Percentiles rank a stretch among this genome's conserved stretches.
phyloP scores from a whole-genome alignment of 192 early-diverging fungal species.

The Backusella tarrabulga region DNA sequence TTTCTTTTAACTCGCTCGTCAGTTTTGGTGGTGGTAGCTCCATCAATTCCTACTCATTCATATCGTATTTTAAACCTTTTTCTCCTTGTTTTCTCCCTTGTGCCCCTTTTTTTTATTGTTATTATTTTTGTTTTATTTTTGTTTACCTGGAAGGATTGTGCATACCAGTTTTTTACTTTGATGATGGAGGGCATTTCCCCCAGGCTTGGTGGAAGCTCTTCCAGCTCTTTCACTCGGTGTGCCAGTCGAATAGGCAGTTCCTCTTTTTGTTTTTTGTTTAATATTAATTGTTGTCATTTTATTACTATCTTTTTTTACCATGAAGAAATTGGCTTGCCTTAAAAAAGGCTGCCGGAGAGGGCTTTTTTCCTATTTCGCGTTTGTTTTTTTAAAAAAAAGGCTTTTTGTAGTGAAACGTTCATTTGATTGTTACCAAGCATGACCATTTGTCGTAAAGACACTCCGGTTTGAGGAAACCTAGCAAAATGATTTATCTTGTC shows the following conservation, averaged over 20 bases:
- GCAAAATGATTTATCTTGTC: conserved; percentile 80
- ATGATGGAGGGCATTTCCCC: conserved; percentile 88
- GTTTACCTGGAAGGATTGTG: conserved; percentile 78
- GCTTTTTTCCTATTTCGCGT: conserved; percentile 55
- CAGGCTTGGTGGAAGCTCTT: conserved; percentile 82
- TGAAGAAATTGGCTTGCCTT: conserved; percentile 77
- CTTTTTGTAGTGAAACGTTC: not conserved
- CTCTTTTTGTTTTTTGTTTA: conserved; percentile 38
- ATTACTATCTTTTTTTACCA: conserved; percentile 23
- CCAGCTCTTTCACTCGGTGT: conserved; percentile 92
- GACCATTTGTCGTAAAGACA: conserved; percentile 92
- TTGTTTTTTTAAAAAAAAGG: not conserved
- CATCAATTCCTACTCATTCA: conserved; percentile 31
- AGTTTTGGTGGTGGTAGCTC: conserved; percentile 31
- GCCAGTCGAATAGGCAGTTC: conserved; percentile 94
- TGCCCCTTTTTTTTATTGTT: not conserved
- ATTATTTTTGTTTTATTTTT: not conserved
- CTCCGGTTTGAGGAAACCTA: conserved; percentile 85
- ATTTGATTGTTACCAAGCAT: conserved; percentile 76
- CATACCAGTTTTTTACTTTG: conserved; percentile 93
- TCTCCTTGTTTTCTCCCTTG: not conserved
- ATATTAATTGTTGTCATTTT: not conserved
- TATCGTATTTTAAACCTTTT: not conserved
- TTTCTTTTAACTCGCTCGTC: conserved; percentile 10
- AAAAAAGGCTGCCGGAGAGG: conserved; percentile 70